Base-by-base conservation (phyloP, 139 green algal species). In the Auxenochlorella pyrenoidosa region DNA sequence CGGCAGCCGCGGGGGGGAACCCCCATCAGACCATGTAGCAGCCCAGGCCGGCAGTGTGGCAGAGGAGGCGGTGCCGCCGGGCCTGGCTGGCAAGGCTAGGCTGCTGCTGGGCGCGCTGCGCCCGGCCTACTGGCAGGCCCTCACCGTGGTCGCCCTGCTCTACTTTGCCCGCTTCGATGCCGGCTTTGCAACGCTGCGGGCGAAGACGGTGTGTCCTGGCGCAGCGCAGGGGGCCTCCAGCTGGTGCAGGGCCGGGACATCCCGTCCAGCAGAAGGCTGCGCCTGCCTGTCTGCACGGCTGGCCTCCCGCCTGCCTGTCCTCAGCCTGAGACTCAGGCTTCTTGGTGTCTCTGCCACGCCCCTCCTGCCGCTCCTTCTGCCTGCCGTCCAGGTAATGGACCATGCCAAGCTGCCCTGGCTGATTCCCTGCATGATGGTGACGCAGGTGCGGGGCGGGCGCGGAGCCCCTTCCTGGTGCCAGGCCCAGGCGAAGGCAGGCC, bases 151-250 rank as follows among this genome's bases (percentile, higher is more conserved):
- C 36, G 84, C 85, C 19, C 79, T 96, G 1, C 92, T 98, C 32
- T 98, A 97, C 90, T 94, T 98, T 88, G 94, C 94, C 1, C 93
- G 95, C 79, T 98, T 98, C 81, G 95, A 98, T 79, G 89, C 93
- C 59, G 94, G 91, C 32, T 98, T 97, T 89, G 89, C 97, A 41
- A 93, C 87, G 12, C 85, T 98, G 34, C 85, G 94, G 19, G 95
- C 95, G 77, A 96, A 94, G 82, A 84, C 89, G 82, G 94, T 96
- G 75, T 6, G 47, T 10, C 10, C 8, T 10, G 6, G 10, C 47
- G 8, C 47, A 54, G 47, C 47, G 47, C 47, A 10, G 47, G 47
- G 47, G 47, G 47, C 10, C 47, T 10, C 10, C 47, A 54, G 47
- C n/a, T 4, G 70, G n/a, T 77, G 70, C 34, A 51, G 32, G 34